Base-by-base conservation (phyloP, 2,329 filamentous ascomycete genomes). In the Pyrenophora tritici-repentis region DNA sequence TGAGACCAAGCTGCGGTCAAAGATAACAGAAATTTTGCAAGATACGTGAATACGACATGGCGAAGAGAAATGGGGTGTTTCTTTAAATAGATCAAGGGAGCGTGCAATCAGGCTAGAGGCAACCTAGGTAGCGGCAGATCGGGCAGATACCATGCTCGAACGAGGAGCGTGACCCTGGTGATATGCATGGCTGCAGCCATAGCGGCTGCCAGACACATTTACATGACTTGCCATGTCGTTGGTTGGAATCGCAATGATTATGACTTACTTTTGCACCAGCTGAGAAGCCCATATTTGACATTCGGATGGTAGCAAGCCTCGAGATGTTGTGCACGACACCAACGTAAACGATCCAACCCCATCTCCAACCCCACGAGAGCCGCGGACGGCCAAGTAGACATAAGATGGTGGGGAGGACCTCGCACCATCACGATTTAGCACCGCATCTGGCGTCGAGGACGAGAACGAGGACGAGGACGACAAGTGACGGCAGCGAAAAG, bases 401-500 rank as follows among this genome's bases (percentile, higher is more conserved):
- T 49, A 59, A 39, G 18, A 70, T 68, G 67, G 62, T 66, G 46
- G 63, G 56, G 59, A 56, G 59, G 47, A 39, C 47, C 29, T 43
- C 57, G 41, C 49, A 43, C 10, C 7, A 34, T 18, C 39, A 32
- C 44, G 24, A 33, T 34, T 13, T 34, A 32, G 58, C 47, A 20
- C 53, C 48, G n/a, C 51, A 42, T 33, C 48, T 63, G 49, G 64
- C 24, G 26, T 13, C 26, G 10, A 29, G 26, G n/a, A 33, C 31
- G 6, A 44, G 3, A 20, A 20, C 18, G 18, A 20, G 18, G 10
- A 29, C 31, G 6, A 44, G 17, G 12, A 44, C 37, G 62, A 53
- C 35, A 50, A 61, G 37, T 49, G 56, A 42, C 16, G 20, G 9
- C 9, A 61, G 56, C 48, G 64, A 58, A 12, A 71, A 69, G 43